Conservation (phyloP, 768 basidiomycete species). For the Lactifluus pinguis region DNA sequence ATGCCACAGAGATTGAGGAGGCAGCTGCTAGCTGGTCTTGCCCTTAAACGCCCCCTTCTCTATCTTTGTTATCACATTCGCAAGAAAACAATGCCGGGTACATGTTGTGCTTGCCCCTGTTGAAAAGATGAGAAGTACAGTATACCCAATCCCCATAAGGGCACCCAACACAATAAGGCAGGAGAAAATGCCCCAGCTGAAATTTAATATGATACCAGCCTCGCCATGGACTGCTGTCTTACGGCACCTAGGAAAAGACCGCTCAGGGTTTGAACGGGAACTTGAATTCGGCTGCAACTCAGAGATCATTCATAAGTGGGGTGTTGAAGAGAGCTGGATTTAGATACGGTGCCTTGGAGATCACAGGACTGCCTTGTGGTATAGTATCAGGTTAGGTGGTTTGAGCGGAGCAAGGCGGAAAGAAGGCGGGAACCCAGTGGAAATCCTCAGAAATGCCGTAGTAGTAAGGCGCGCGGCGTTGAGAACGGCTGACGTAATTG, state of each 20-base stretch:
- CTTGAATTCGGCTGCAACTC: too few relatives aligned
- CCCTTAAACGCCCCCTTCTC: background rate
- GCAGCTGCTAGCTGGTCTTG: background rate
- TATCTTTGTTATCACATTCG: background rate
- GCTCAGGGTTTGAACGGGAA: background rate
- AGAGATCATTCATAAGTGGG: too few relatives aligned
- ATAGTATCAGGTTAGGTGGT: too few relatives aligned
- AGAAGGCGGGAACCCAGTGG: background rate
- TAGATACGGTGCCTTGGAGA: too few relatives aligned
- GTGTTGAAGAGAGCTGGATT: too few relatives aligned
- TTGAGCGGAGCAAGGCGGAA: too few relatives aligned
- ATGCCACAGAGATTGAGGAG: background rate
- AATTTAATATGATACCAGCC: background rate
- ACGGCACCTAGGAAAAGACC: background rate
- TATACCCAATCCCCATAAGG: background rate
- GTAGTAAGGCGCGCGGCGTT: too few relatives aligned
- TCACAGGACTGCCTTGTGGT: too few relatives aligned
- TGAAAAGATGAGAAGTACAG: background rate
- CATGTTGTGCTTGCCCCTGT: slow-evolving; percentile 3
- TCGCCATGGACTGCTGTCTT: background rate
- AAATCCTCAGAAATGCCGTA: background rate
- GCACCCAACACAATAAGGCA: background rate
- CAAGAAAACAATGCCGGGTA: background rate
- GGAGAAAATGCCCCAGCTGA: background rate
- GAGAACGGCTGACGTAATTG: too few relatives aligned